Evolutionary conservation across 2,329 filamentous ascomycete genomes (phyloP), one percentile per base, ranked within the genome.

Genomic region (Drechmeria coniospora): DNA sequence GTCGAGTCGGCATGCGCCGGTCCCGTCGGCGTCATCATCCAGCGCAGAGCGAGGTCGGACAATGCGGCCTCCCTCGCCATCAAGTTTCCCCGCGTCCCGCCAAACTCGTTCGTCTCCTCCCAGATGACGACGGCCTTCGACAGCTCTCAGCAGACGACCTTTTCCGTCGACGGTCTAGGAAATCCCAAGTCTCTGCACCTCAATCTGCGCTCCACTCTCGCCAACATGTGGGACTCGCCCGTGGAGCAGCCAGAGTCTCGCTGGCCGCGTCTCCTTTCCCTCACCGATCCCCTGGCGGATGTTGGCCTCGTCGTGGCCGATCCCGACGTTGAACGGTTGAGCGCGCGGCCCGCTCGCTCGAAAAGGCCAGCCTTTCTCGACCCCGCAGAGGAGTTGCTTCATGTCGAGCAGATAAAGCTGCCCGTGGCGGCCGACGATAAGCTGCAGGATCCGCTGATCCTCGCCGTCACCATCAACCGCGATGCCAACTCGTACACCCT

Each of bases 231-330:
- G 61, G 66, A 74, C 17, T 48, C 59, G 2, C 61, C 66, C 4
- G 41, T 64, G 29, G 58, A 67, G 22, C 59, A 61, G 21, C 57
- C 54, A 16, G 65, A 68, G 36, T 65, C 67, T 2, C 71, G 74
- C 27, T 73, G 79, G 58, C 79, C 80, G 1, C 65, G 82, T 17
- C 57, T 94, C 1, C 86, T 92, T 38, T 82, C 79, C 15, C 61
- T 98, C 26, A 84, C 79, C 3, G 82, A 92, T 44, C 87, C 87
- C 2, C 59, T 94, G 31, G 68, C 81, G 3, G 86, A 94, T 40
- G 65, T 94, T 42, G 87, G 86, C 1, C 57, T 93, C 23, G 73
- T 94, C 12, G 79, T 90, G 11, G 68, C 69, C 5, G 59, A 65
- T 26, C 54, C 64, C 2, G 62, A 68, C 12, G 54, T 54, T 22